Evolutionary conservation across 768 basidiomycete species (phyloP).

Genomic region (Naganishia randhawae): DNA sequence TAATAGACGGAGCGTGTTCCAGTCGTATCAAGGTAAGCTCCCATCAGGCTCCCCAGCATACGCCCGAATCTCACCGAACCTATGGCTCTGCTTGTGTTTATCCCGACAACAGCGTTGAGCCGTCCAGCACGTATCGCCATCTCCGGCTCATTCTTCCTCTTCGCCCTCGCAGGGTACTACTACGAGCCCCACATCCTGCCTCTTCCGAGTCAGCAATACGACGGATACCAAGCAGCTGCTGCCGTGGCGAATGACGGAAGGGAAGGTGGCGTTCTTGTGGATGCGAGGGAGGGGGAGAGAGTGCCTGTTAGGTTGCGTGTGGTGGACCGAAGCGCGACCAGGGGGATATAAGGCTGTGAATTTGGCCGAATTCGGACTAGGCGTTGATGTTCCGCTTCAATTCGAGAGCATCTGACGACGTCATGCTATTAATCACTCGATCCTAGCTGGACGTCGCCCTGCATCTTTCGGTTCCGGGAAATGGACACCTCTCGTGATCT

Average conservation of each 20-base stretch:
- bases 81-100: background rate
- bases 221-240: background rate
- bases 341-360: background rate
- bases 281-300: constrained; percentile 27
- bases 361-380: too few relatives aligned
- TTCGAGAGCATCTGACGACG: too few relatives aligned
- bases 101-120: background rate
- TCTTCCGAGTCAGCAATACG: background rate
- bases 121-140: constrained; percentile 17
- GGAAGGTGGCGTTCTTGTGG: constrained; percentile 17
- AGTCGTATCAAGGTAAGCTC: constrained; percentile 14
- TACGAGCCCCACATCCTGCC: constrained; percentile 13
- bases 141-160: constrained; percentile 22
- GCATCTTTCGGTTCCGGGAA: too few relatives aligned
- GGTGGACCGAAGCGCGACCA: constrained; percentile 25
- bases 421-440: too few relatives aligned
- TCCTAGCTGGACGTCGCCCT: too few relatives aligned
- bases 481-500: too few relatives aligned
- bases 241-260: background rate
- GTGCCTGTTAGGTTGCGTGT: constrained; percentile 18
- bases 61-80: background rate
- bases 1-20: constrained; percentile 14
- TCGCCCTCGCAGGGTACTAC: constrained; percentile 20
- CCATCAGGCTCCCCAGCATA: background rate
- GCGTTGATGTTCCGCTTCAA: too few relatives aligned